phyloP scores from a whole-genome alignment of 2,329 filamentous ascomycete genomes.

The Aspergillus novoparasiticus region DNA sequence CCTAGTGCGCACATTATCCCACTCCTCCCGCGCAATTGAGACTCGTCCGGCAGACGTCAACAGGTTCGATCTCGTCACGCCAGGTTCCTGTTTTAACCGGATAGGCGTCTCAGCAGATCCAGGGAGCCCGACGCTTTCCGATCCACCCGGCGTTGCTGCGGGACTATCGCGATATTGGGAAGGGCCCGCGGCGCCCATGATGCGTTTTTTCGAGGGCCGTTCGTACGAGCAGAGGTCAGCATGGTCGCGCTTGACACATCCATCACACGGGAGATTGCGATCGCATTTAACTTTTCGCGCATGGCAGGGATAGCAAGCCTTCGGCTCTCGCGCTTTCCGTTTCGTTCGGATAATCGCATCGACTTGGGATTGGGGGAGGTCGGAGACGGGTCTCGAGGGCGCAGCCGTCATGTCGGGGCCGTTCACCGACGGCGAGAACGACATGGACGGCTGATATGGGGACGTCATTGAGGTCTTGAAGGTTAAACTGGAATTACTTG shows the following conservation, averaged over 20 bases:
- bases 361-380: conserved; percentile 49
- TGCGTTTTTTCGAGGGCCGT: conserved; percentile 50
- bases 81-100: conserved; percentile 29
- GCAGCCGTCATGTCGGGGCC: conserved; percentile 27
- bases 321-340: conserved; percentile 50
- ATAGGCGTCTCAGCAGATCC: conserved; percentile 24
- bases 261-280: conserved; percentile 52
- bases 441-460: conserved; percentile 32
- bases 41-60: conserved; percentile 29
- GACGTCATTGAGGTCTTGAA: conserved; percentile 27
- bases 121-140: conserved; percentile 15
- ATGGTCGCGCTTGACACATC: conserved; percentile 53
- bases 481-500: neutral
- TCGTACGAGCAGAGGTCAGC: conserved; percentile 53
- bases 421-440: conserved; percentile 32
- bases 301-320: conserved; percentile 51
- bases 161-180: conserved; percentile 28
- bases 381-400: conserved; percentile 35
- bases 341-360: conserved; percentile 52
- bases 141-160: conserved; percentile 8
- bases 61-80: conserved; percentile 14
- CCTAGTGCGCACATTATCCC: conserved; percentile 46
- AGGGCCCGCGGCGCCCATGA: conserved; percentile 26
- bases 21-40: conserved; percentile 46
- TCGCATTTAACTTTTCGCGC: conserved; percentile 54